Evolutionary conservation across 2,329 filamentous ascomycete genomes (phyloP).

Genomic region (Aspergillus uvarum): DNA sequence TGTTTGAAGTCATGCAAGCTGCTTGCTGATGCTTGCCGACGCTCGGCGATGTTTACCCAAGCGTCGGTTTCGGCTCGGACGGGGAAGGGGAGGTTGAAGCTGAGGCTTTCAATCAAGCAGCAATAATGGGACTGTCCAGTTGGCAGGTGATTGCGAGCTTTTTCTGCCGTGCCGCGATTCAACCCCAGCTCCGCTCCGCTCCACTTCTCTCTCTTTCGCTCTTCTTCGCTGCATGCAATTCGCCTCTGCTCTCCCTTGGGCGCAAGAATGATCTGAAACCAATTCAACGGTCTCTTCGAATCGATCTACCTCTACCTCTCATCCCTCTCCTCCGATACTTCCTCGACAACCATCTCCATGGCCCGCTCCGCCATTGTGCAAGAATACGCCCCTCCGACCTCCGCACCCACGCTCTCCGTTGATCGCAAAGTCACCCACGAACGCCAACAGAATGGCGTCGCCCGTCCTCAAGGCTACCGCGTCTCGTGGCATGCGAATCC

Average conservation of each 20-base stretch:
- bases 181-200: constrained; percentile 4
- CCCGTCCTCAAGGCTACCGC: constrained; percentile 77
- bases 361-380: constrained; percentile 49
- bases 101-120: background rate
- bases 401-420: constrained; percentile 47
- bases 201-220: background rate
- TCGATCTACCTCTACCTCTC: background rate
- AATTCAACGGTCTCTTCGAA: constrained; percentile 12
- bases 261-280: constrained; percentile 8
- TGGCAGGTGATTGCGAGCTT: background rate
- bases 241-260: background rate
- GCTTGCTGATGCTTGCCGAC: too few relatives aligned
- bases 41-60: background rate
- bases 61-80: background rate
- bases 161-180: constrained; percentile 9
- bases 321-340: constrained; percentile 4
- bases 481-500: constrained; percentile 97
- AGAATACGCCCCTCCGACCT: constrained; percentile 47
- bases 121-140: too few relatives aligned
- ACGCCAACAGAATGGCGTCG: constrained; percentile 66
- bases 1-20: too few relatives aligned
- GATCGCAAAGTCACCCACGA: constrained; percentile 54
- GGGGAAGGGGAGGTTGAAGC: background rate
- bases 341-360: constrained; percentile 28
- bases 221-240: constrained; percentile 6